phyloP scores from a whole-genome alignment of 805 yeast species.

The Lachancea kluyveri region DNA sequence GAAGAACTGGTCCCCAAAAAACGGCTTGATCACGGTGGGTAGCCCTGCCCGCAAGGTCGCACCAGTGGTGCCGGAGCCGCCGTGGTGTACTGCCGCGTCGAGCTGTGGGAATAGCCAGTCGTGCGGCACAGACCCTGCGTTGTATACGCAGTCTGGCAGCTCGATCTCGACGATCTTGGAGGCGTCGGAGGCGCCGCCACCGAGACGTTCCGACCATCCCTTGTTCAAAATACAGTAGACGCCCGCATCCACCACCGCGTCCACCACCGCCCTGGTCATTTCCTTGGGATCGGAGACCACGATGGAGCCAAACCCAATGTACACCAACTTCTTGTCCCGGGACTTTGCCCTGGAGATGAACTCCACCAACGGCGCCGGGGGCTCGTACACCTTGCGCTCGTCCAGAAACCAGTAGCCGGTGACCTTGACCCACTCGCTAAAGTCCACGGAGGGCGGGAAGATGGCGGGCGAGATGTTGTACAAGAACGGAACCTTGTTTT shows the following conservation, averaged over 20 bases:
- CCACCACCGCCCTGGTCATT: conserved; percentile 69
- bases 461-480: conserved; percentile 86
- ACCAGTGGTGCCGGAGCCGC: conserved; percentile 96
- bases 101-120: conserved; percentile 89
- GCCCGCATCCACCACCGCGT: conserved; percentile 73
- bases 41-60: conserved; percentile 80
- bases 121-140: conserved; percentile 75
- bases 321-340: conserved; percentile 66
- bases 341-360: conserved; percentile 59
- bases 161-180: conserved; percentile 32
- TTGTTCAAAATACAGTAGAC: conserved; percentile 84
- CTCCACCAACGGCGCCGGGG: conserved; percentile 49
- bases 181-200: conserved; percentile 33
- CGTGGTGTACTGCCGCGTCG: conserved; percentile 96
- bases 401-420: conserved; percentile 95
- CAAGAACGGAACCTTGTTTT: conserved; percentile 75
- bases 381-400: conserved; percentile 50
- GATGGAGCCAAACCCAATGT: conserved; percentile 94
- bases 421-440: conserved; percentile 91
- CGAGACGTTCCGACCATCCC: conserved; percentile 86
- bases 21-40: conserved; percentile 89
- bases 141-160: conserved; percentile 63
- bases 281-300: conserved; percentile 79
- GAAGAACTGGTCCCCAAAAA: conserved; percentile 94
- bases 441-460: conserved; percentile 89